Percentiles rank a stretch among this genome's conserved stretches.
Evolutionary conservation across 345 rosid species (phyloP).

Genomic region (Kandelia obovata): DNA sequence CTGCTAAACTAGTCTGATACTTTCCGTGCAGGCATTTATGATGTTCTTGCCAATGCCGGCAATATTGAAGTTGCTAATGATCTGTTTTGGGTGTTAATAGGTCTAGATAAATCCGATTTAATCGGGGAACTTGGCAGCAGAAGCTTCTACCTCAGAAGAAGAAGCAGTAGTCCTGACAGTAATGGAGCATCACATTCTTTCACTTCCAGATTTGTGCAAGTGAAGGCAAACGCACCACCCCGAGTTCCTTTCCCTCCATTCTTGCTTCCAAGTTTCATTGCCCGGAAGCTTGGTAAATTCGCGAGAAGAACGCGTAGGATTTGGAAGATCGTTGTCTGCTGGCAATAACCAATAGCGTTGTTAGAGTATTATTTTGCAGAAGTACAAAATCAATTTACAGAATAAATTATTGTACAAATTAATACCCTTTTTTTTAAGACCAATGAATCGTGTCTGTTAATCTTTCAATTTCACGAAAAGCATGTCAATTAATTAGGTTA

Average conservation of each 20-base stretch:
- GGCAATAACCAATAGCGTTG: conserved; percentile 27
- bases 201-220: conserved; percentile 14
- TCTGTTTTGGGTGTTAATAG: conserved; percentile 24
- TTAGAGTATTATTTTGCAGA: background rate
- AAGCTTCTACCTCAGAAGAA: conserved; percentile 66
- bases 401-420: no score
- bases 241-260: conserved; percentile 30
- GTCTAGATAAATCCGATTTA: conserved; percentile 54
- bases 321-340: conserved; percentile 62
- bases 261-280: conserved; percentile 41
- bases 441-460: no score
- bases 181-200: conserved; percentile 20
- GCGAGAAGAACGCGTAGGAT: conserved; percentile 50
- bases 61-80: background rate
- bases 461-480: no score
- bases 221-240: conserved; percentile 17
- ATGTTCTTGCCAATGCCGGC: no score
- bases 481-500: no score
- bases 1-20: no score
- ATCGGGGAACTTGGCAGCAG: conserved; percentile 66
- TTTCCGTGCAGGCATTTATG: no score
- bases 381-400: no score
- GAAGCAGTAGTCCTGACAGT: conserved; percentile 21
- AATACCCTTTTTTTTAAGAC: no score
- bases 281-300: conserved; percentile 46